These are phyloP conservation scores for Singerocomus inundabilis DNA, from an alignment of 1,284 basidiomycete genomes.

Conservation along the genomic window DNA sequence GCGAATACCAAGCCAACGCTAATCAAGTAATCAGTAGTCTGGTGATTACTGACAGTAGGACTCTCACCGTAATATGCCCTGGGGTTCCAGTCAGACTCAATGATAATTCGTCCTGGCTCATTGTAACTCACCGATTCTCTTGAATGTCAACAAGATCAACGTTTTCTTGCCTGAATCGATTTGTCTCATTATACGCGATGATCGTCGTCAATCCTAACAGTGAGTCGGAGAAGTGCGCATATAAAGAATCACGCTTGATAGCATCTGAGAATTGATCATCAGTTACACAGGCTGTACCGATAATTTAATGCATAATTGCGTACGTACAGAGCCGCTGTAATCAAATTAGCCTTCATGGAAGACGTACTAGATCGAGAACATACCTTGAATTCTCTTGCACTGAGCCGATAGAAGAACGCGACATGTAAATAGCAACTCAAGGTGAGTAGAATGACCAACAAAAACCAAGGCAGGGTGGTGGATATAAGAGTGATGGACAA, in stretches of 20 bases:
- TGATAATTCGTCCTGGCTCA: neutral
- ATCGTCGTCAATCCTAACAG: conserved; percentile 84
- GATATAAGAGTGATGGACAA: conserved; percentile 72
- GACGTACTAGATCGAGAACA: conserved; percentile 1
- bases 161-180: conserved; percentile 75
- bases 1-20: conserved; percentile 88
- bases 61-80: conserved; percentile 77
- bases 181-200: conserved; percentile 75
- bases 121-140: conserved; percentile 67
- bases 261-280: conserved; percentile 43
- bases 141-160: conserved; percentile 74
- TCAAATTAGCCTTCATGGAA: neutral
- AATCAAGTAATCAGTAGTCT: conserved; percentile 20
- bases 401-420: conserved; percentile 82
- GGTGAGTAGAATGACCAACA: conserved; percentile 68
- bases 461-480: conserved; percentile 82
- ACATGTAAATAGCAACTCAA: conserved; percentile 59
- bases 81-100: conserved; percentile 2
- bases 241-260: conserved; percentile 63
- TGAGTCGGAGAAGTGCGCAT: conserved; percentile 89
- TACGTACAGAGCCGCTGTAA: conserved; percentile 49
- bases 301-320: neutral
- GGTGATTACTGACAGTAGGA: neutral
- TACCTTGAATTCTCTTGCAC: conserved; percentile 87
- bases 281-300: neutral